phyloP scores from a whole-genome alignment of 805 yeast species.

The Candida insectorum region DNA sequence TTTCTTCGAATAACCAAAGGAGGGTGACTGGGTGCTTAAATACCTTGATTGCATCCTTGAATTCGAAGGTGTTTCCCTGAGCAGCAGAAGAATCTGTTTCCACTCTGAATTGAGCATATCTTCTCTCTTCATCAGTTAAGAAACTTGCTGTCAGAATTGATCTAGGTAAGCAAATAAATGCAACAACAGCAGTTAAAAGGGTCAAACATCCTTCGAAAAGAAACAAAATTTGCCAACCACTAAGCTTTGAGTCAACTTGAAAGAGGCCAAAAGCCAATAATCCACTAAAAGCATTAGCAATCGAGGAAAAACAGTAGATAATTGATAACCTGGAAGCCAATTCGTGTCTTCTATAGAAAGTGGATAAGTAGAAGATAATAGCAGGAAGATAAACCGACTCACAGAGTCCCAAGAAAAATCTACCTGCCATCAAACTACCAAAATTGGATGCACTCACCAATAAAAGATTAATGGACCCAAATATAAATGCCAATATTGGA shows the following conservation, averaged over 20 bases:
- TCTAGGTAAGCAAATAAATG: conserved; percentile 35
- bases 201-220: conserved; percentile 45
- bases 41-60: conserved; percentile 41
- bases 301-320: conserved; percentile 33
- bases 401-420: conserved; percentile 36
- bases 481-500: conserved; percentile 42
- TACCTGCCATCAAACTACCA: conserved; percentile 29
- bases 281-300: conserved; percentile 38
- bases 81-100: conserved; percentile 44
- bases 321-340: conserved; percentile 33
- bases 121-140: conserved; percentile 38
- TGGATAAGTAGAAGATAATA: conserved; percentile 32
- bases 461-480: conserved; percentile 40
- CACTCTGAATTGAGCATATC: conserved; percentile 35
- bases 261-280: conserved; percentile 31
- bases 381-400: conserved; percentile 40
- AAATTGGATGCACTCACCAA: conserved; percentile 35
- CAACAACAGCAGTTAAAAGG: conserved; percentile 28
- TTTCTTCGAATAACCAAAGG: conserved; percentile 44
- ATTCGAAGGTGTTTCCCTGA: conserved; percentile 29
- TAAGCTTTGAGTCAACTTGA: conserved; percentile 35
- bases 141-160: conserved; percentile 32
- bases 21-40: conserved; percentile 44
- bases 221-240: conserved; percentile 49
- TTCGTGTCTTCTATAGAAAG: conserved; percentile 36